Base-by-base conservation (phyloP, 2,329 filamentous ascomycete species). In the Phialocephala sp. region DNA sequence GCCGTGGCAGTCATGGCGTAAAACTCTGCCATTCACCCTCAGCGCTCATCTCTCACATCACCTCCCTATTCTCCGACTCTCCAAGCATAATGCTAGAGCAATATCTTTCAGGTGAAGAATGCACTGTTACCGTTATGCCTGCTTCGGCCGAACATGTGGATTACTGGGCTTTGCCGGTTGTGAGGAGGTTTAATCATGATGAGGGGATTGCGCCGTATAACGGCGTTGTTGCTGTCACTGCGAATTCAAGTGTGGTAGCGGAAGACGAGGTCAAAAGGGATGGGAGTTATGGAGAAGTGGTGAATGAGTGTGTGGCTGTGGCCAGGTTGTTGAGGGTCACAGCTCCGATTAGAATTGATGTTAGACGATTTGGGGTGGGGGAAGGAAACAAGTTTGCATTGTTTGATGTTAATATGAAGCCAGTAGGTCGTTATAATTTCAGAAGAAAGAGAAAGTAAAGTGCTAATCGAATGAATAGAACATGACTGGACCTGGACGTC, bases 391-490 rank as follows among this genome's bases (percentile, higher is more conserved):
- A 73, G 1, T 84, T 84, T 74, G 80, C 79, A 0, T 71, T 84
- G 20, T 84, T 84, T 68, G 81, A 85, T 72, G 76, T 84, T 14
- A 84, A 84, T 62, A 82, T 84, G 79, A 84, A 84, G 70, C 82
- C 82, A 18, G 80, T 81, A 72, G 75, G 79, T 76, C 32, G 50
- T 47, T 60, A 32, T 14, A 8, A 62, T 35, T 35, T 32, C 27
- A 39, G 4, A 54, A 36, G 32, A 37, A n/a, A 35, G 4, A 6
- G 45, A 37, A 32, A 55, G 20, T 5, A 35, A 41, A n/a, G 15
- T 50, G 32, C 27, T 59, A 56, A 56, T 18, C 18, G 15, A 8
- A 22, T 36, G 32, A 15, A 9, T 59, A 80, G 77, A 82, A 82
- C 57, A 82, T 82, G 77, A 83, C 80, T 4, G 82, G 81, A 0